A percentile compares a stretch with the other conserved stretches of the same genome.
phyloP scores from a whole-genome alignment of 163 green algal genomes.

The Volvox carteri region DNA sequence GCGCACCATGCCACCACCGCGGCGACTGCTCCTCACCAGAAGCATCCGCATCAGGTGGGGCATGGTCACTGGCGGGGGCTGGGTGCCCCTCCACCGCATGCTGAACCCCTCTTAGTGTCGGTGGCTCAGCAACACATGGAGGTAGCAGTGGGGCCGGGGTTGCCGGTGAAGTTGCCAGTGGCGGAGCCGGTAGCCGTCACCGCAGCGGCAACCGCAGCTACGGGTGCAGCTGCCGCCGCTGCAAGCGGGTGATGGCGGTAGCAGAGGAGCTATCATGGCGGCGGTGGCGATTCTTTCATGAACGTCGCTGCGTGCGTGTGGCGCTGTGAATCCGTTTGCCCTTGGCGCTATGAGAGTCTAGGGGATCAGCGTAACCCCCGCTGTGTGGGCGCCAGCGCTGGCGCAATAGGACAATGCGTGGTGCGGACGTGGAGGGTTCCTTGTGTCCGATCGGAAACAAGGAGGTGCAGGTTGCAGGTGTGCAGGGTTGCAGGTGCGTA shows the following conservation, averaged over 20 bases:
- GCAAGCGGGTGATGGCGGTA: constrained; percentile 3
- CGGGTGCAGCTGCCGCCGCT: background rate
- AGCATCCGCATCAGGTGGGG: background rate
- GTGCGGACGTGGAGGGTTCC: too few species aligned
- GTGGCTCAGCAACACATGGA: background rate
- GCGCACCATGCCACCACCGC: background rate
- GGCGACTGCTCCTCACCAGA: background rate
- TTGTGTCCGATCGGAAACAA: too few species aligned
- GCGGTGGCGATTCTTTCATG: too few species aligned
- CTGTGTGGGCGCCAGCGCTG: too few species aligned
- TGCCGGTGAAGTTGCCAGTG: constrained; percentile 5
- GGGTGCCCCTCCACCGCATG: too few species aligned
- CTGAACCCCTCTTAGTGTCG: background rate
- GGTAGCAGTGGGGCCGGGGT: constrained; percentile 2
- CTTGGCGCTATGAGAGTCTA: too few species aligned
- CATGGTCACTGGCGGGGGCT: background rate
- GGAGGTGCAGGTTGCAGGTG: background rate
- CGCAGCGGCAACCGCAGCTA: background rate
- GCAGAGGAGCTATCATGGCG: too few species aligned
- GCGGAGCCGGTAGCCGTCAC: background rate
- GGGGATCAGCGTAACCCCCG: too few species aligned
- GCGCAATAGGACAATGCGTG: too few species aligned
- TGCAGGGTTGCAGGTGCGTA: background rate
- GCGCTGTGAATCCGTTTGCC: too few species aligned
- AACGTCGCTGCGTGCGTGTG: too few species aligned